Evolutionary conservation across 805 yeast species (phyloP).

Genomic region (Candida sakaeoensis): DNA sequence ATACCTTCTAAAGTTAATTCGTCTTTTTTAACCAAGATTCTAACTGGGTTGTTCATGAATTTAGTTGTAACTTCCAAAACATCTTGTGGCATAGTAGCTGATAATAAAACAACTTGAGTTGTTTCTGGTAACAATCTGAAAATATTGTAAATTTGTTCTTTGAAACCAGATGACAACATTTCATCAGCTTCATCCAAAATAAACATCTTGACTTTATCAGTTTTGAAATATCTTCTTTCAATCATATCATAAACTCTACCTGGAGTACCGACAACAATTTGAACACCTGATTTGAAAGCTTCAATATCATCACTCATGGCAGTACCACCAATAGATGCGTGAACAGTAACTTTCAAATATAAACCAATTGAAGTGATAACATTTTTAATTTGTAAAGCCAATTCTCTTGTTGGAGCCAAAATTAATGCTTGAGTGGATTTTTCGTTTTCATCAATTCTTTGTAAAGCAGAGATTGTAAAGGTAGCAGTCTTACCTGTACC

Average conservation of each 20-base stretch:
- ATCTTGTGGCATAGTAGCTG: slow-evolving; percentile 93
- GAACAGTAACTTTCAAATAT: slow-evolving; percentile 86
- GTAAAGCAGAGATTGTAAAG: slow-evolving; percentile 69
- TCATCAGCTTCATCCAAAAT: slow-evolving; percentile 98
- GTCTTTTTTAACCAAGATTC: slow-evolving; percentile 91
- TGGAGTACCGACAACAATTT: slow-evolving; percentile 96
- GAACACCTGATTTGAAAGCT: slow-evolving; percentile 81
- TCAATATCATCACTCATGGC: slow-evolving; percentile 82
- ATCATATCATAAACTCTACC: slow-evolving; percentile 97
- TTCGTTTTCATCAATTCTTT: slow-evolving; percentile 67
- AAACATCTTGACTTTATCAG: slow-evolving; percentile 86
- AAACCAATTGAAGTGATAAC: slow-evolving; percentile 88
- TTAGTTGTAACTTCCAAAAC: slow-evolving; percentile 87
- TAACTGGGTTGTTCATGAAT: slow-evolving; percentile 92
- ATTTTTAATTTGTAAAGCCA: slow-evolving; percentile 93
- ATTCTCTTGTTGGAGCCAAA: slow-evolving; percentile 95
- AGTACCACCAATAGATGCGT: slow-evolving; percentile 98
- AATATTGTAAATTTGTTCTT: slow-evolving; percentile 92
- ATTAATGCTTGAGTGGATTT: slow-evolving; percentile 88
- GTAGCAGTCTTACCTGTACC: slow-evolving; percentile 94
- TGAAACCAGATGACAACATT: slow-evolving; percentile 88
- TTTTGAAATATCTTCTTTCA: slow-evolving; percentile 78
- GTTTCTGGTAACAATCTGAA: slow-evolving; percentile 83
- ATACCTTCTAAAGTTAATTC: slow-evolving; percentile 95
- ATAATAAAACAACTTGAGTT: slow-evolving; percentile 90